Evolutionary conservation across 176 grass and related monocot genomes (phyloP), one percentile per base, ranked within the genome.

Genomic region (Pontederia paniculata): DNA sequence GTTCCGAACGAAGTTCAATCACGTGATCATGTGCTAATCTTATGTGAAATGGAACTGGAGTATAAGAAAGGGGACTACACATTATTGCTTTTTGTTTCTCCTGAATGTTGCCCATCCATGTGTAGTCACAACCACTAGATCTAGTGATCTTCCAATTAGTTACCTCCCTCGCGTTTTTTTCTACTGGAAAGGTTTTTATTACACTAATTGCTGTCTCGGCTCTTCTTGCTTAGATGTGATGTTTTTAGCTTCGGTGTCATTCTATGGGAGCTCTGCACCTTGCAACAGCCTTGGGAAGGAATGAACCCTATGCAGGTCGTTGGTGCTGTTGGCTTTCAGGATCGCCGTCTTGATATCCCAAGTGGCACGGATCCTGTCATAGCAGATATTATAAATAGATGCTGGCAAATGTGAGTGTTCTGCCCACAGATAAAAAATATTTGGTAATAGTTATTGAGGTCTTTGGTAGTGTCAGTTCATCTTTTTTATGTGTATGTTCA

Each of bases 291-390:
- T 44, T 98, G 93, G 93, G 86, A 98, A 84, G 93, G 93, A 44
- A 98, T 98, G 86, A 98, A 88, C 10, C 77, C 93, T 15, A 98
- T 98, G 93, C 93, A 98, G 82, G 93, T 98, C 21, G 93, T 98
- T 58, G 93, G 87, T 73, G 93, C 93, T 66, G 83, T 98, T 48
- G 93, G 93, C 12, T 98, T 98, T 76, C 93, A 98, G 71, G 76
- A 84, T 66, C 93, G 93, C 6, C 80, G 80, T 44, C 93, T 98
- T 64, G 87, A 98, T 19, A 80, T 98, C 66, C 93, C 93, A 66
- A 80, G 83, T 82, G 78, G 84, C 44, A 73, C 81, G 28, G 83
- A 98, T 71, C 86, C 93, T 4, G 74, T 70, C 51, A 71, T 98
- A 52, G 70, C 75, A 74, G 70, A 74, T 20, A 91, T 98, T 63